These are phyloP conservation scores for Isatis lusitanica DNA, from an alignment of 441 rosid genomes.

Conservation along the genomic window DNA sequence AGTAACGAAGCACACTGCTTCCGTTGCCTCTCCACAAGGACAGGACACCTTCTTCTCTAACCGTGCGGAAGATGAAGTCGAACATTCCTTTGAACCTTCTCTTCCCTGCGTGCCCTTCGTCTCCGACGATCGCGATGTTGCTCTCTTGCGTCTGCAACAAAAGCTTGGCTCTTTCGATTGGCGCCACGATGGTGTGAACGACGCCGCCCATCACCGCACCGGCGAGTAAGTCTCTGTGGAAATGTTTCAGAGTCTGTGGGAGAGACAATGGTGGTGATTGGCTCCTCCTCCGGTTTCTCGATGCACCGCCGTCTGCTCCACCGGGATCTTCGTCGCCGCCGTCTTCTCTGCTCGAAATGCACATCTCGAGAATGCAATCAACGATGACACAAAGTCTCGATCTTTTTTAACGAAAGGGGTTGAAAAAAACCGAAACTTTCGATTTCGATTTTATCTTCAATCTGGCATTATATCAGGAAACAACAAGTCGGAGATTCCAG, in stretches of 20 bases:
- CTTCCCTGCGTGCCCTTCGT: conserved; percentile 53
- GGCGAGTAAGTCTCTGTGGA: conserved; percentile 81
- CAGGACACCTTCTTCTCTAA: conserved; percentile 77
- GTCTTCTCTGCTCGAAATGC: conserved; percentile 38
- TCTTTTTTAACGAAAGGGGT: background rate
- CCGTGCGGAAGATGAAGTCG: conserved; percentile 79
- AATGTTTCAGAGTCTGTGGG: conserved; percentile 43
- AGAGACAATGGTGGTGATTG: conserved; percentile 25
- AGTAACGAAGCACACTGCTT: conserved; percentile 83
- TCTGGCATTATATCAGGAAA: conserved; percentile 12
- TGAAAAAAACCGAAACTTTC: background rate
- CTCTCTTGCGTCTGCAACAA: conserved; percentile 93
- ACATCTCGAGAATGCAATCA: conserved; percentile 25
- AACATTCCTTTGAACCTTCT: conserved; percentile 82
- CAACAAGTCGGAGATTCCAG: background rate
- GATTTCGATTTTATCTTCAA: conserved; percentile 3
- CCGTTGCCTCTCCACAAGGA: conserved; percentile 98
- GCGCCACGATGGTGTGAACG: conserved; percentile 96
- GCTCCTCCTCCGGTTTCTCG: conserved; percentile 11
- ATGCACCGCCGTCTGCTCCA: conserved; percentile 23
- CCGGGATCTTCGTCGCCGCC: conserved; percentile 49
- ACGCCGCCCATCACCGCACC: conserved; percentile 94
- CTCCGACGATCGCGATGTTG: conserved; percentile 67
- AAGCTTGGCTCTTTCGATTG: conserved; percentile 88
- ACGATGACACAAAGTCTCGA: background rate